A percentile compares a stretch with the other conserved stretches of the same genome.
These are phyloP conservation scores for Camellia lanceoleosa DNA, from an alignment of 148 eudicot genomes.

Conservation along the genomic window DNA sequence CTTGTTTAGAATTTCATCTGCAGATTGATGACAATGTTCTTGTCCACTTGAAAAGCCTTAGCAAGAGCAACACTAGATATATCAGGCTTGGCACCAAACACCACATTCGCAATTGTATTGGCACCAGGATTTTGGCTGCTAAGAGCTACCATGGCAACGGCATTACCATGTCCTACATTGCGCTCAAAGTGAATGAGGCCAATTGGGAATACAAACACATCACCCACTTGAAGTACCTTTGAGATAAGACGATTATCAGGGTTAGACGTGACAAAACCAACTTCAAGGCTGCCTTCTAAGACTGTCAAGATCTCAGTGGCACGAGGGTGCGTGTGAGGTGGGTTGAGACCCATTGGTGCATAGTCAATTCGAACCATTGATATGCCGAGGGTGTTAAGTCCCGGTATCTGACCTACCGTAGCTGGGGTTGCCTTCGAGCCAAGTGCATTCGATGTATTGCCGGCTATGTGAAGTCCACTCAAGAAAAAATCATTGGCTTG, in stretches of 20 bases:
- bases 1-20: background rate
- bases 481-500: slow-evolving; percentile 14
- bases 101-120: background rate
- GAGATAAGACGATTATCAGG: slow-evolving; percentile 11
- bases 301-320: slow-evolving; percentile 14
- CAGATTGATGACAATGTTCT: background rate
- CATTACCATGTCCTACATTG: background rate
- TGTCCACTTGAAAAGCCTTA: slow-evolving; percentile 15
- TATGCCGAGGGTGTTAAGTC: slow-evolving; percentile 23
- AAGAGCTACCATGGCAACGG: background rate
- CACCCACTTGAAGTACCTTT: slow-evolving; percentile 18
- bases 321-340: slow-evolving; percentile 19
- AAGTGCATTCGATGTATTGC: slow-evolving; percentile 17
- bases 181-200: slow-evolving; percentile 14
- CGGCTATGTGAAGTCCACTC: slow-evolving; percentile 12
- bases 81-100: slow-evolving; percentile 13
- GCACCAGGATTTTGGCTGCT: slow-evolving; percentile 23
- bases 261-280: slow-evolving; percentile 16
- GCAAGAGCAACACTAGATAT: slow-evolving; percentile 17
- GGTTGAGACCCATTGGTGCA: slow-evolving; percentile 14
- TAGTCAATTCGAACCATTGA: slow-evolving; percentile 12
- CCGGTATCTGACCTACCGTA: slow-evolving; percentile 7
- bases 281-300: slow-evolving; percentile 14
- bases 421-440: slow-evolving; percentile 8
- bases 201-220: slow-evolving; percentile 19